phyloP scores from a whole-genome alignment of 2,329 filamentous ascomycete genomes.

The Phialocephala subalpina region DNA sequence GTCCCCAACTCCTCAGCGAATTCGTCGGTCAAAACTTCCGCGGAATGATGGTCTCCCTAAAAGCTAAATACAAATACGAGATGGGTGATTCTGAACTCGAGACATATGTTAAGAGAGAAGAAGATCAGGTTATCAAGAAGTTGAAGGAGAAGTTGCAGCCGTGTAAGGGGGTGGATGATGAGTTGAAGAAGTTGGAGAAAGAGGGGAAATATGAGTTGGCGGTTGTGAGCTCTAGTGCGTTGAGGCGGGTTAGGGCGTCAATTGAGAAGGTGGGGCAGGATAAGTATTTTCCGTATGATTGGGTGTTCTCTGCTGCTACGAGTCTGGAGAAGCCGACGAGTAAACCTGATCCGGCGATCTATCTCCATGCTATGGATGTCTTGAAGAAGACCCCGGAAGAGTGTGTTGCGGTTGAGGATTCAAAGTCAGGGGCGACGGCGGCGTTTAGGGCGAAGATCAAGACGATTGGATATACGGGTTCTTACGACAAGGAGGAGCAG shows the following conservation, averaged over 20 bases:
- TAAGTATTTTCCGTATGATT: slow-evolving; percentile 78
- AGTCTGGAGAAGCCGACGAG: slow-evolving; percentile 81
- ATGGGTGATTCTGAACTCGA: slow-evolving; percentile 75
- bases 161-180: slow-evolving; percentile 72
- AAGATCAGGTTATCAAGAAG: slow-evolving; percentile 85
- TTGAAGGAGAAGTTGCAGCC: slow-evolving; percentile 72
- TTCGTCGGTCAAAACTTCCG: slow-evolving; percentile 96
- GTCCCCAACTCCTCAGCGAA: slow-evolving; percentile 79
- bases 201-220: slow-evolving; percentile 74
- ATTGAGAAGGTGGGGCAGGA: slow-evolving; percentile 82
- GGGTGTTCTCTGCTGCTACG: slow-evolving; percentile 84
- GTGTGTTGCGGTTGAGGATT: slow-evolving; percentile 86
- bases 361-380: slow-evolving; percentile 77
- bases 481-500: slow-evolving; percentile 66
- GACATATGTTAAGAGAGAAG: slow-evolving; percentile 77
- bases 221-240: slow-evolving; percentile 83
- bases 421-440: slow-evolving; percentile 83
- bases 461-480: slow-evolving; percentile 85
- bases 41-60: slow-evolving; percentile 83
- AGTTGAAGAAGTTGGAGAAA: slow-evolving; percentile 70
- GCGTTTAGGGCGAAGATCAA: slow-evolving; percentile 81
- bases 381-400: slow-evolving; percentile 76
- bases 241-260: slow-evolving; percentile 79
- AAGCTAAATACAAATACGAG: slow-evolving; percentile 77
- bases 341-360: slow-evolving; percentile 92